Percentiles rank a stretch among this genome's conserved stretches.
These are phyloP conservation scores for Paraphaeosphaeria minitans DNA, from an alignment of 2,329 filamentous ascomycete genomes.

Conservation along the genomic window DNA sequence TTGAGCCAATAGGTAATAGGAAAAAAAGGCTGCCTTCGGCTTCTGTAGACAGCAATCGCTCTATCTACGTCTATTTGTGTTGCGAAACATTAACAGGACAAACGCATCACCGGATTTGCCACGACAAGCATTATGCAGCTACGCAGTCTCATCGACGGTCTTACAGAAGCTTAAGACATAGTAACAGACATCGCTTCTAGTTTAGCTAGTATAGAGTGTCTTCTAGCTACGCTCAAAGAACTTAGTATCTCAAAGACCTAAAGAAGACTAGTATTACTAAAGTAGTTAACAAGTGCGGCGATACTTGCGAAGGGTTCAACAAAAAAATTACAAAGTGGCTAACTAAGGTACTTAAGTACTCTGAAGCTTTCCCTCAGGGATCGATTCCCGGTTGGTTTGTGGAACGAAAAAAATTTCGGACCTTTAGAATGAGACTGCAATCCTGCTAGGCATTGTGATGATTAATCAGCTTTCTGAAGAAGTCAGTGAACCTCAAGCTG, in stretches of 20 bases:
- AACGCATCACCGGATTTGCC: conserved; percentile 15
- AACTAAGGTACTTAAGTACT: conserved; percentile 21
- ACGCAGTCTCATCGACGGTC: conserved; percentile 11
- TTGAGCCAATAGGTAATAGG: too few species aligned
- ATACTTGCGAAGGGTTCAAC: conserved; percentile 17
- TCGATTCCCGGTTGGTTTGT: conserved; percentile 17
- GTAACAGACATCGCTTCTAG: conserved; percentile 14
- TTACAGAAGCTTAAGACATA: conserved; percentile 18
- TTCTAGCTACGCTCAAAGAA: conserved; percentile 17
- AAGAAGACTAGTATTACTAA: conserved; percentile 18
- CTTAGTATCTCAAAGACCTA: conserved; percentile 15
- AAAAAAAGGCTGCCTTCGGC: neutral
- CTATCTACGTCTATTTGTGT: too few species aligned
- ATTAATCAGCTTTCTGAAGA: too few species aligned
- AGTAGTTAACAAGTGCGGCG: conserved; percentile 19
- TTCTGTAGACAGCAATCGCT: conserved; percentile 10
- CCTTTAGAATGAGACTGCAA: conserved; percentile 14
- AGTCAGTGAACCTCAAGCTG: too few species aligned
- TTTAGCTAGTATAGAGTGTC: conserved; percentile 16
- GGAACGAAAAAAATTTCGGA: conserved; percentile 21
- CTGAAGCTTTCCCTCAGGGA: conserved; percentile 17
- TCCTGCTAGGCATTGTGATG: conserved; percentile 18
- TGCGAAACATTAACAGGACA: too few species aligned
- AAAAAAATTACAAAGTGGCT: conserved; percentile 18
- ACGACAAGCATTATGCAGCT: conserved; percentile 16